Conservation (phyloP, 129 eudicot species). For the Apium graveolens region DNA sequence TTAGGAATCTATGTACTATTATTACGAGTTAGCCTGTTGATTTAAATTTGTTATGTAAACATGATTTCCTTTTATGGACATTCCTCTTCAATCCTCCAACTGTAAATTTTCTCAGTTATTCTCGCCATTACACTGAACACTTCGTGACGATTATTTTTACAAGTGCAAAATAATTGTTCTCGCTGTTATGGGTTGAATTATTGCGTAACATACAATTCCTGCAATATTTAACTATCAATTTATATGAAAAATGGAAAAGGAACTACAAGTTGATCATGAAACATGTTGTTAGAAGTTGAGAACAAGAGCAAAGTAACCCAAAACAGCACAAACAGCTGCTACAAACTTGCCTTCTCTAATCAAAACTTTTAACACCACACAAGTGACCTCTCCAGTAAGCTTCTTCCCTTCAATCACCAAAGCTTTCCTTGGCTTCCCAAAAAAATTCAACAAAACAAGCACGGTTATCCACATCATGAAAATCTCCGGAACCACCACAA, state of each 20-base stretch:
- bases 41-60: background rate
- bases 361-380: background rate
- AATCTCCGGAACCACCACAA: conserved; percentile 73
- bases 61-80: background rate
- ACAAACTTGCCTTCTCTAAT: conserved; percentile 39
- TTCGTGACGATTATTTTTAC: too few species aligned
- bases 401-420: conserved; percentile 53
- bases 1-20: background rate
- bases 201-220: too few species aligned
- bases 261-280: background rate
- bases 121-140: too few species aligned
- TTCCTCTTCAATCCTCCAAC: too few species aligned
- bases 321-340: conserved; percentile 17
- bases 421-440: conserved; percentile 50
- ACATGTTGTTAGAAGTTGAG: conserved; percentile 16
- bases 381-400: background rate
- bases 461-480: conserved; percentile 62
- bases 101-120: too few species aligned
- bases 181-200: too few species aligned
- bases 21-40: background rate
- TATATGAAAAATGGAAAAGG: too few species aligned
- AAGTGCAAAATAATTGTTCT: too few species aligned
- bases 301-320: conserved; percentile 59
- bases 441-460: conserved; percentile 18
- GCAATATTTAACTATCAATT: too few species aligned